Evolutionary conservation across 805 yeast species (phyloP).

Genomic region (Yamadazyma endophytica): DNA sequence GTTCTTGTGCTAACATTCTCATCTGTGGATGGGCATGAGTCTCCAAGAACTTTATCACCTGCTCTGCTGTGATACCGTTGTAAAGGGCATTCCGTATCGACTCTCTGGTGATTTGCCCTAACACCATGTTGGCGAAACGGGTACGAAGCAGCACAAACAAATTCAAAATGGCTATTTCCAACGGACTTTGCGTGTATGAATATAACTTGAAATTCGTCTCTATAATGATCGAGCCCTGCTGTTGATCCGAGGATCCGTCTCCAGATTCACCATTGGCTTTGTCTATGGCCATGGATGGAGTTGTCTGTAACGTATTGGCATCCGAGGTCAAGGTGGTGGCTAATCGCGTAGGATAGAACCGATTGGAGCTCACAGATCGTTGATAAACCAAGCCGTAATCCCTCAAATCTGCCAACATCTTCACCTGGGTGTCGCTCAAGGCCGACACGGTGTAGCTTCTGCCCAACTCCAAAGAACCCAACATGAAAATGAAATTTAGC

Average conservation of each 20-base stretch:
- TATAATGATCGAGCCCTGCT: conserved; percentile 70
- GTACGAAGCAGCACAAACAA: conserved; percentile 82
- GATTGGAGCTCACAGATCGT: conserved; percentile 47
- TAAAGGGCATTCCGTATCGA: conserved; percentile 78
- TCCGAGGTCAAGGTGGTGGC: conserved; percentile 91
- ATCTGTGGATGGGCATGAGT: conserved; percentile 94
- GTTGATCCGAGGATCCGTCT: conserved; percentile 10
- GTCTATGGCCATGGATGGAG: conserved; percentile 74
- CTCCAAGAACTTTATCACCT: conserved; percentile 82
- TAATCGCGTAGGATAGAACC: conserved; percentile 85
- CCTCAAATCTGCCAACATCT: conserved; percentile 82
- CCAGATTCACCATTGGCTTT: conserved; percentile 44
- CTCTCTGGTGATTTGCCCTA: conserved; percentile 91
- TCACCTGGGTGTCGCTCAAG: conserved; percentile 73
- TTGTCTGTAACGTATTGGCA: conserved; percentile 53
- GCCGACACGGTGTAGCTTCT: conserved; percentile 72
- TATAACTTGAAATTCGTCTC: conserved; percentile 94
- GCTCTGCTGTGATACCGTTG: conserved; percentile 94
- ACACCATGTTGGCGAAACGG: conserved; percentile 86
- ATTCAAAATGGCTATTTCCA: conserved; percentile 89
- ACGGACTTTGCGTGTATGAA: conserved; percentile 89
- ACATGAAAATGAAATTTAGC: conserved; percentile 84
- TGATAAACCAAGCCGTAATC: conserved; percentile 88
- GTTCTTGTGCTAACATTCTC: conserved; percentile 69
- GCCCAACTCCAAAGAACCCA: conserved; percentile 90